phyloP scores from a whole-genome alignment of 805 yeast genomes.

The Saccharomycopsis fibuligera region DNA sequence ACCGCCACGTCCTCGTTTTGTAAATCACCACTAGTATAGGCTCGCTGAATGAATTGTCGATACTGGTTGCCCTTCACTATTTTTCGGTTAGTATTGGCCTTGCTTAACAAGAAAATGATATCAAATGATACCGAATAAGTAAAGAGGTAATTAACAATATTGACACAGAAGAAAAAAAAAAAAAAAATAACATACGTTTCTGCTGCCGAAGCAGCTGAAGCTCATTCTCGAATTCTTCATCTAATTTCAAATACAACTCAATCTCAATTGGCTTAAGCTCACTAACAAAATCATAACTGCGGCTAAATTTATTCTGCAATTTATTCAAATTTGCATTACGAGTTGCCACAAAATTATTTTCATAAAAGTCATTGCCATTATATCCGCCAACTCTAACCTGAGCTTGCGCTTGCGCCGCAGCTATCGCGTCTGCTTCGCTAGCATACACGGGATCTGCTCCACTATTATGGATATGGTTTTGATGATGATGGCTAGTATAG shows the following conservation, averaged over 20 bases:
- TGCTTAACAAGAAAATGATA: too few relatives aligned
- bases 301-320: constrained; percentile 5
- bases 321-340: neutral
- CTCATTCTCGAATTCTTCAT: constrained; percentile 5
- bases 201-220: neutral
- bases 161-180: neutral
- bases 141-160: too few relatives aligned
- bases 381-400: too few relatives aligned
- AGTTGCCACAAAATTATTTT: neutral
- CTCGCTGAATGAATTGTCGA: neutral
- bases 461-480: too few relatives aligned
- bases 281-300: constrained; percentile 9
- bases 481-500: too few relatives aligned
- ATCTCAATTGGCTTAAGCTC: constrained; percentile 9
- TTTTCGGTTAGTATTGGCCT: too few relatives aligned
- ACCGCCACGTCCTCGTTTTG: neutral
- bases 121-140: too few relatives aligned
- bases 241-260: constrained; percentile 11
- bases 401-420: too few relatives aligned
- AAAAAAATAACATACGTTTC: neutral
- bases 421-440: too few relatives aligned
- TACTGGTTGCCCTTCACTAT: neutral
- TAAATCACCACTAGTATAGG: neutral
- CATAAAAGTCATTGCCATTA: too few relatives aligned
- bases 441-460: too few relatives aligned